Evolutionary conservation across 352 stramenopile genomes (phyloP).

Genomic region (Pelagophyceae sp.): DNA sequence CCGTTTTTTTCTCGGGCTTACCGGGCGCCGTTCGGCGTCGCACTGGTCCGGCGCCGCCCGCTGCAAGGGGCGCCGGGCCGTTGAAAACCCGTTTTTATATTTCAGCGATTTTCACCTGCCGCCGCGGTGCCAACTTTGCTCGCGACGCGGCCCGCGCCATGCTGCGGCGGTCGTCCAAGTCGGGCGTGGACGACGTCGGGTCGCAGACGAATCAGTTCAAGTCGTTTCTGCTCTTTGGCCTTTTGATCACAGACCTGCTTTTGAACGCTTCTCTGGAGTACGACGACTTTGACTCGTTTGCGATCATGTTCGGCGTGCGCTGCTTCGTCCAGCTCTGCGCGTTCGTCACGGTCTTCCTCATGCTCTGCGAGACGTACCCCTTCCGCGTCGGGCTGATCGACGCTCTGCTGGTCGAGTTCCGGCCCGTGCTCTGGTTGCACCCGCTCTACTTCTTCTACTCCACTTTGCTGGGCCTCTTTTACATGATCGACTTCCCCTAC

Average conservation of each 20-base stretch:
- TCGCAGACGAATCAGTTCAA: slow-evolving; percentile 1
- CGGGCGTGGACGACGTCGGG: neutral
- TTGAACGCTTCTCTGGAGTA: slow-evolving; percentile 13
- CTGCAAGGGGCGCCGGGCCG: no score
- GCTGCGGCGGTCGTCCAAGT: no score
- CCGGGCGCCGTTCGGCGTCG: no score
- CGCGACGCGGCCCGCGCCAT: no score
- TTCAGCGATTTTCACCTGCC: no score
- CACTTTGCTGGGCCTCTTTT: neutral
- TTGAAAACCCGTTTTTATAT: no score
- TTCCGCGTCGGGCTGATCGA: slow-evolving; percentile 11
- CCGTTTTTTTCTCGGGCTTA: no score
- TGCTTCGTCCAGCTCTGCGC: slow-evolving; percentile 7
- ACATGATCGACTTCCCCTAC: neutral
- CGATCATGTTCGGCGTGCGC: slow-evolving; percentile 16
- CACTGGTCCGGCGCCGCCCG: no score
- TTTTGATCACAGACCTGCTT: slow-evolving; percentile 12
- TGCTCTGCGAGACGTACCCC: slow-evolving; percentile 19
- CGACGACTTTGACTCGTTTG: slow-evolving; percentile 6
- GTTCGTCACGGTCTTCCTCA: slow-evolving; percentile 17
- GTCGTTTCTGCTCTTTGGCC: slow-evolving; percentile 13
- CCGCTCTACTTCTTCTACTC: slow-evolving; percentile 4
- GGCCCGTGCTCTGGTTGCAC: slow-evolving; percentile 4
- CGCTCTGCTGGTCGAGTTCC: slow-evolving; percentile 8
- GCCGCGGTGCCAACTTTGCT: no score